These are phyloP conservation scores for Naegleria fowleri DNA, from an alignment of 208 protist genomes.

Conservation along the genomic window DNA sequence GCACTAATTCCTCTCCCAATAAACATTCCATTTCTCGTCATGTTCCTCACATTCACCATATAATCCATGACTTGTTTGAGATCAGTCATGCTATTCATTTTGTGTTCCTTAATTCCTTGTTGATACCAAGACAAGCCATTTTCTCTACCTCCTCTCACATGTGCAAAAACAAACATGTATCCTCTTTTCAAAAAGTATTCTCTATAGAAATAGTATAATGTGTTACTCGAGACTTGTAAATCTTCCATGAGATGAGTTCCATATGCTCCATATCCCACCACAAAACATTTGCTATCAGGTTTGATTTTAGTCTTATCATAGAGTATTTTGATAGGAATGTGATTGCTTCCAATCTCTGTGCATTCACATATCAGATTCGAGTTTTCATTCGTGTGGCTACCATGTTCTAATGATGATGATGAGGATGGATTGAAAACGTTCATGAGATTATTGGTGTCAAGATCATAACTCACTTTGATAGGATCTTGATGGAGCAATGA, in stretches of 20 bases:
- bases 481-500: neutral
- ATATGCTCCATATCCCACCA: constrained; percentile 19
- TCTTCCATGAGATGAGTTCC: neutral
- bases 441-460: neutral
- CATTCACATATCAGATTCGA: neutral
- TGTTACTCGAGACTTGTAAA: neutral
- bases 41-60: neutral
- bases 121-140: neutral
- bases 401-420: neutral
- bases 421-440: neutral
- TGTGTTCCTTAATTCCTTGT: neutral
- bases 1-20: neutral
- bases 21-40: neutral
- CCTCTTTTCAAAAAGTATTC: neutral
- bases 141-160: constrained; percentile 30
- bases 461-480: neutral
- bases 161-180: neutral
- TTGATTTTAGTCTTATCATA: neutral
- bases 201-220: neutral
- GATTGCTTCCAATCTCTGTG: neutral
- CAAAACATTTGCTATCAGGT: neutral
- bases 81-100: constrained; percentile 20
- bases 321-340: neutral
- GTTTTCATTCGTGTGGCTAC: neutral
- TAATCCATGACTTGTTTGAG: neutral